These are phyloP conservation scores for Massariosphaeria phaeospora DNA, from an alignment of 495 filamentous ascomycete genomes.

Conservation along the genomic window DNA sequence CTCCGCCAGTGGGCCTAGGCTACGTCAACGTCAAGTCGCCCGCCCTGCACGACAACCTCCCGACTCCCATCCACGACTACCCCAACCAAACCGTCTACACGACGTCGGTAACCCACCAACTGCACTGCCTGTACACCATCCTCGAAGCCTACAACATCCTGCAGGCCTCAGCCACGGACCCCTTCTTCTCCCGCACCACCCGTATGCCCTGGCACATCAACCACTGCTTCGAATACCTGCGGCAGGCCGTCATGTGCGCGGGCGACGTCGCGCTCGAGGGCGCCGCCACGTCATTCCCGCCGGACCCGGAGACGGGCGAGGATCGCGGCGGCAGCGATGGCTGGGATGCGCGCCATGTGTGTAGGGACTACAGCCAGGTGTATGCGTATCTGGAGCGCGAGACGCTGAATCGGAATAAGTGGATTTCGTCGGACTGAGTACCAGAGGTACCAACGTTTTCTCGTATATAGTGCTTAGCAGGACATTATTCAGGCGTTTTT, in stretches of 20 bases:
- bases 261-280: slow-evolving; percentile 48
- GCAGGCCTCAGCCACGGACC: slow-evolving; percentile 35
- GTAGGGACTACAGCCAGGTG: slow-evolving; percentile 43
- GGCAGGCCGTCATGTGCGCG: slow-evolving; percentile 48
- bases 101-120: slow-evolving; percentile 47
- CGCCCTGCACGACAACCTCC: slow-evolving; percentile 44
- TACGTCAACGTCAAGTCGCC: slow-evolving; percentile 47
- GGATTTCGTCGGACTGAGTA: too few species aligned
- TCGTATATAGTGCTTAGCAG: too few species aligned
- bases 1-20: slow-evolving; percentile 42
- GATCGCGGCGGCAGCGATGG: slow-evolving; percentile 43
- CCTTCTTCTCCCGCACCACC: slow-evolving; percentile 38
- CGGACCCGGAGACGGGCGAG: slow-evolving; percentile 34
- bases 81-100: slow-evolving; percentile 47
- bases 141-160: slow-evolving; percentile 41
- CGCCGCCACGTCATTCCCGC: slow-evolving; percentile 44
- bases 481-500: too few species aligned
- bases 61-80: slow-evolving; percentile 44
- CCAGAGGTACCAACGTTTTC: too few species aligned
- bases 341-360: slow-evolving; percentile 48
- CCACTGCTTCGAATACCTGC: slow-evolving; percentile 49
- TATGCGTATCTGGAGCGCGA: slow-evolving; percentile 42
- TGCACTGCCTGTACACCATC: slow-evolving; percentile 48
- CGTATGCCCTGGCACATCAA: slow-evolving; percentile 50
- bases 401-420: slow-evolving; percentile 13